phyloP scores from a whole-genome alignment of 495 filamentous ascomycete genomes.

The Aspergillus baeticus region DNA sequence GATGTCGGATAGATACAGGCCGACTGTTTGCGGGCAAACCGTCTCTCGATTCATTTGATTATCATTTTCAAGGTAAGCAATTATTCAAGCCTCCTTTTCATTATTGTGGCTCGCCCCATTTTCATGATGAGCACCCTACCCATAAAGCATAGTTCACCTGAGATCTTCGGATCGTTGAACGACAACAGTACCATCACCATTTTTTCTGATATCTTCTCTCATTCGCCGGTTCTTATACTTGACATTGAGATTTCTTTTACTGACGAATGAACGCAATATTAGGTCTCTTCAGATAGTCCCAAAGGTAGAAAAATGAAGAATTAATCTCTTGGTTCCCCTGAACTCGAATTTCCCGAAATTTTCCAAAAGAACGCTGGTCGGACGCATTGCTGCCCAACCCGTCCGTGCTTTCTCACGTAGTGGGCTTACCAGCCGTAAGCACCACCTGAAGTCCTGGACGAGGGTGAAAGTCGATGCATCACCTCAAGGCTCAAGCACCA shows the following conservation, averaged over 20 bases:
- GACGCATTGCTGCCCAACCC: slow-evolving; percentile 49
- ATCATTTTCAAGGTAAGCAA: slow-evolving; percentile 14
- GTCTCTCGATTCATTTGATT: background rate
- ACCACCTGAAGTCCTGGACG: background rate
- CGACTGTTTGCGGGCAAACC: background rate
- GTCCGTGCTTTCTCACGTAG: slow-evolving; percentile 15
- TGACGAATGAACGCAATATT: slow-evolving; percentile 10
- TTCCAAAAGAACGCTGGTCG: slow-evolving; percentile 4
- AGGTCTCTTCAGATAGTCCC: background rate
- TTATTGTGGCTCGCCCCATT: background rate
- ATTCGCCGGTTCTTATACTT: background rate
- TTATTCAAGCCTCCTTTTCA: background rate
- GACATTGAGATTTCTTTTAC: background rate
- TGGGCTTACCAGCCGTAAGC: background rate
- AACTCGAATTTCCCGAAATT: slow-evolving; percentile 13
- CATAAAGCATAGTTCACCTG: slow-evolving; percentile 53
- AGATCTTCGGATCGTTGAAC: slow-evolving; percentile 49
- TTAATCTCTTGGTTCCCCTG: slow-evolving; percentile 1
- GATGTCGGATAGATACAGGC: slow-evolving; percentile 1
- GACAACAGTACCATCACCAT: slow-evolving; percentile 50
- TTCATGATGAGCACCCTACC: slow-evolving; percentile 47
- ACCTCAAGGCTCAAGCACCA: background rate
- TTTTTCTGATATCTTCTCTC: slow-evolving; percentile 36
- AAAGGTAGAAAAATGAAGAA: slow-evolving; percentile 13
- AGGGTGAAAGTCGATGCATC: slow-evolving; percentile 1